Conservation (phyloP, 345 rosid genomes). For the Nasturtium officinale region DNA sequence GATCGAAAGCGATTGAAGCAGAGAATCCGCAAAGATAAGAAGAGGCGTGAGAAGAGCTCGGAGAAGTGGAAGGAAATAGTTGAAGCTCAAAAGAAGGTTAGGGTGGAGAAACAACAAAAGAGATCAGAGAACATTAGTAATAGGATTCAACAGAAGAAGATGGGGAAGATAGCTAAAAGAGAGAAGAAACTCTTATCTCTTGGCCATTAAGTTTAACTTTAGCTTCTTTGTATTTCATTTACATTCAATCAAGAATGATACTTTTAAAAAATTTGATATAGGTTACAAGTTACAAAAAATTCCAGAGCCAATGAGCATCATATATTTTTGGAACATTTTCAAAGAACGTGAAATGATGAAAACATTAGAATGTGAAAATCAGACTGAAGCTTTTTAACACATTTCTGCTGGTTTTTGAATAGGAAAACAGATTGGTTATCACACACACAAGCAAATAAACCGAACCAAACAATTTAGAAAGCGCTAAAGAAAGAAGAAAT, state of each 20-base stretch:
- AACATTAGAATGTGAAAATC: constrained; percentile 20
- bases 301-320: not conserved
- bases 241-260: not conserved
- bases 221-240: not conserved
- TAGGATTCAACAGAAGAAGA: constrained; percentile 64
- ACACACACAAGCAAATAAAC: constrained; percentile 14
- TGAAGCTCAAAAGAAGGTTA: constrained; percentile 53
- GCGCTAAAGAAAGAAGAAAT: constrained; percentile 22
- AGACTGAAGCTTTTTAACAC: constrained; percentile 14
- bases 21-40: constrained; percentile 63
- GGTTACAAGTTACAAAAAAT: constrained; percentile 7
- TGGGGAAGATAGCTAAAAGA: constrained; percentile 61
- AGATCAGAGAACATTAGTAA: constrained; percentile 61
- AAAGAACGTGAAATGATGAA: not conserved
- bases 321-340: constrained; percentile 12
- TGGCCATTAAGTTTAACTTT: constrained; percentile 30
- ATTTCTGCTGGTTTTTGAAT: constrained; percentile 19
- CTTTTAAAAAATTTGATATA: not conserved
- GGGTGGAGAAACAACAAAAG: constrained; percentile 63
- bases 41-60: constrained; percentile 55
- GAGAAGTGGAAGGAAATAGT: constrained; percentile 78
- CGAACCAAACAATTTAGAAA: constrained; percentile 38
- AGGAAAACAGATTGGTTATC: constrained; percentile 12
- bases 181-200: constrained; percentile 72
- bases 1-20: constrained; percentile 63